Percentiles rank a stretch among this genome's conserved stretches.
Conservation (phyloP, 305 asterid species). For the Fraxinus floribunda region DNA sequence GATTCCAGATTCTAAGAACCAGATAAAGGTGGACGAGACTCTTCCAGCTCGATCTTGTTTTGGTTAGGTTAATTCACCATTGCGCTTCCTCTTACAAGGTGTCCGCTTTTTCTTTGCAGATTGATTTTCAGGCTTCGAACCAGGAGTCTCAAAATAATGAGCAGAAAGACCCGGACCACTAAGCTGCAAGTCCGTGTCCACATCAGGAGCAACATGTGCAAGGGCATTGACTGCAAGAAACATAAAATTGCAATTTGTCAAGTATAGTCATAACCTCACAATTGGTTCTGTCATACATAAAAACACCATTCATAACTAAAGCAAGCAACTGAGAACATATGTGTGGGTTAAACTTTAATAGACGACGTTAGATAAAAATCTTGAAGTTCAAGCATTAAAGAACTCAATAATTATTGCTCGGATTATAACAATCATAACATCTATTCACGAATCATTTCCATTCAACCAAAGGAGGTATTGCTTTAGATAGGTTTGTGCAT, state of each 20-base stretch:
- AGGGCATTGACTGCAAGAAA: conserved; percentile 45
- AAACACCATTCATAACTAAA: background rate
- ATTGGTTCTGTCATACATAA: background rate
- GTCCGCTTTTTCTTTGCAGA: conserved; percentile 43
- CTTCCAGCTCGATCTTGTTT: conserved; percentile 29
- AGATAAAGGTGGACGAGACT: conserved; percentile 22
- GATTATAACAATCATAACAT: background rate
- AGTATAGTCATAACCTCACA: background rate
- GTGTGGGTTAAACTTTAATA: background rate
- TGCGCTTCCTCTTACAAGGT: conserved; percentile 24
- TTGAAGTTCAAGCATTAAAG: background rate
- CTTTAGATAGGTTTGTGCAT: background rate
- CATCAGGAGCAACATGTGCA: conserved; percentile 47
- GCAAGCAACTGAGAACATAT: conserved; percentile 1
- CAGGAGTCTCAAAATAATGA: conserved; percentile 21
- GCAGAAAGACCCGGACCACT: conserved; percentile 33
- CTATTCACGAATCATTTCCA: background rate
- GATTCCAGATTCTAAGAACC: background rate
- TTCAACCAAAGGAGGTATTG: background rate
- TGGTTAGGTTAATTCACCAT: conserved; percentile 24
- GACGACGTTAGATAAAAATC: background rate
- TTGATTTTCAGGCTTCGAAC: conserved; percentile 30
- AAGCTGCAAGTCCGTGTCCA: conserved; percentile 50
- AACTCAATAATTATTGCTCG: no score
- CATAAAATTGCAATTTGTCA: background rate